A percentile compares a stretch with the other conserved stretches of the same genome.
Evolutionary conservation across 2,329 filamentous ascomycete genomes (phyloP).

Genomic region (Talaromyces sp.): DNA sequence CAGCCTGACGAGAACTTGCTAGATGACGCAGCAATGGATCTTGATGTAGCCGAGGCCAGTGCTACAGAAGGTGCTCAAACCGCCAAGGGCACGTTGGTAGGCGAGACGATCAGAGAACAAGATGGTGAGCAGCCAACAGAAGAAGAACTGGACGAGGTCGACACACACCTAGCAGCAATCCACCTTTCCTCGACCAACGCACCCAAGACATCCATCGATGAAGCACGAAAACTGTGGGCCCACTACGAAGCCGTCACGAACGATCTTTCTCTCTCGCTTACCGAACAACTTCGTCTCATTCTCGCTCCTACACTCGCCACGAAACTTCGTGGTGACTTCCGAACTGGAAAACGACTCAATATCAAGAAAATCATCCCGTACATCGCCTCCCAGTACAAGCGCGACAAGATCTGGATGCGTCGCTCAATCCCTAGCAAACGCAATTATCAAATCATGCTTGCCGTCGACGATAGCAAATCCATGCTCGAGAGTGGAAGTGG

Average conservation of each 20-base stretch:
- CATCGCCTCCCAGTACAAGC: constrained; percentile 96
- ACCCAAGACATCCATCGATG: constrained; percentile 46
- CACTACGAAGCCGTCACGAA: constrained; percentile 81
- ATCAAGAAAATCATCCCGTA: constrained; percentile 99
- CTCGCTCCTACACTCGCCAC: constrained; percentile 91
- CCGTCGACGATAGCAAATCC: constrained; percentile 89
- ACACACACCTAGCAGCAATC: constrained; percentile 64
- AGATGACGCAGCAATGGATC: constrained; percentile 42
- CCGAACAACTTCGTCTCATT: constrained; percentile 92
- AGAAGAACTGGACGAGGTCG: constrained; percentile 46
- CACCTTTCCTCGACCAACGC: constrained; percentile 58
- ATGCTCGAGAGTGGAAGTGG: constrained; percentile 83
- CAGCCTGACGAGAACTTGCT: constrained; percentile 48
- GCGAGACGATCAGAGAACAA: constrained; percentile 26
- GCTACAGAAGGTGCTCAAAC: constrained; percentile 48
- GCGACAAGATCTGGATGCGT: constrained; percentile 99
- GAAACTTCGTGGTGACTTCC: constrained; percentile 93
- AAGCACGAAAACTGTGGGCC: constrained; percentile 75
- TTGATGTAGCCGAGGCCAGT: constrained; percentile 33
- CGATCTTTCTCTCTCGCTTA: constrained; percentile 79
- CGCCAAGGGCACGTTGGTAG: constrained; percentile 48
- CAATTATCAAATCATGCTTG: constrained; percentile 94
- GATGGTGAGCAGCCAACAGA: constrained; percentile 43
- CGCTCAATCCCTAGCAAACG: constrained; percentile 87
- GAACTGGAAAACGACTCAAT: constrained; percentile 95